Evolutionary conservation across 1,284 basidiomycete genomes (phyloP).

Genomic region (Porphyrellus sp.): DNA sequence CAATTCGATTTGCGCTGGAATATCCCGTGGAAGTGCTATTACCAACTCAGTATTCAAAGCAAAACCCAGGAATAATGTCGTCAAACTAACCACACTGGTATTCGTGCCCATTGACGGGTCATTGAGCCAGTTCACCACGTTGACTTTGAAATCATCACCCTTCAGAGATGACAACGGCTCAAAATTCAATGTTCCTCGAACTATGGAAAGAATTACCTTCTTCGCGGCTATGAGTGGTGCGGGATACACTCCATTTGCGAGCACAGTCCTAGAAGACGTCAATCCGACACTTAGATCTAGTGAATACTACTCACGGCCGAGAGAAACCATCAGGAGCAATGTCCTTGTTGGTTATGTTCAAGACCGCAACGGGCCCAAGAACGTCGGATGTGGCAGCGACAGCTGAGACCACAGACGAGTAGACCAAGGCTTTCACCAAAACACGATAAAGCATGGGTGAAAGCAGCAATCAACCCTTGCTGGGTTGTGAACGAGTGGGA

Average conservation of each 20-base stretch:
- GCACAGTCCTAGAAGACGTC: background rate
- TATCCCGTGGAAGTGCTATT: constrained; percentile 38
- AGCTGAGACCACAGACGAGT: background rate
- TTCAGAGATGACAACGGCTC: background rate
- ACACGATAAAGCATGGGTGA: background rate
- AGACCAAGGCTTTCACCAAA: background rate
- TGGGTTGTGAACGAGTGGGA: no score
- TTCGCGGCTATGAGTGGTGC: background rate
- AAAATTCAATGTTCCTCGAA: background rate
- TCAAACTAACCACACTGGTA: background rate
- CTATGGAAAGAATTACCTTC: background rate
- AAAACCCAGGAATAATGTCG: background rate
- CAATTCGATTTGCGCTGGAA: constrained; percentile 29
- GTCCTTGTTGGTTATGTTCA: constrained; percentile 26
- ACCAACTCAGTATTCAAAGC: background rate
- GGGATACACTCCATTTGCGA: background rate
- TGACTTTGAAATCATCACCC: background rate
- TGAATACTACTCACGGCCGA: constrained; percentile 17
- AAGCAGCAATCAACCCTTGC: no score
- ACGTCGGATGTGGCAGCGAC: constrained; percentile 10
- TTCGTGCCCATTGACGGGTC: background rate
- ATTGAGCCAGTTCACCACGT: background rate
- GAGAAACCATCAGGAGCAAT: constrained; percentile 29
- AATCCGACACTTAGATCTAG: background rate
- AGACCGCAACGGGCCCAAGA: constrained; percentile 13